Percentiles rank a stretch among this genome's conserved stretches.
phyloP scores from a whole-genome alignment of 1,284 basidiomycete genomes.

The Malassezia brasiliensis region DNA sequence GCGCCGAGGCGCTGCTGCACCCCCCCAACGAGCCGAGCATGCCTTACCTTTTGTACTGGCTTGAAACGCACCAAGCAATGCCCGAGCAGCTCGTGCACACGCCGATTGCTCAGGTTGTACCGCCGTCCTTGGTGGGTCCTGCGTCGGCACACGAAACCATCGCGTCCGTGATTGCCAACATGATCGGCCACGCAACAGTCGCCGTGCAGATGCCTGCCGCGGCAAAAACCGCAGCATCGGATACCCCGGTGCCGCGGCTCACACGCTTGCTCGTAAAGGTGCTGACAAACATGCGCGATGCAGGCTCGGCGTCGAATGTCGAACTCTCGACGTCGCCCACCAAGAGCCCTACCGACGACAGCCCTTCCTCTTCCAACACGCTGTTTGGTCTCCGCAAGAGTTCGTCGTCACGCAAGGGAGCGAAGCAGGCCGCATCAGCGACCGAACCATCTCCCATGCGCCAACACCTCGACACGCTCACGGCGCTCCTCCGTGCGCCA shows the following conservation, averaged over 20 bases:
- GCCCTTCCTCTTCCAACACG: background rate
- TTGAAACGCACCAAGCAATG: background rate
- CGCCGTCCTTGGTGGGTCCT: background rate
- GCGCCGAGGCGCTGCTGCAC: constrained; percentile 36
- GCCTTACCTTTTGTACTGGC: background rate
- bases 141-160: background rate
- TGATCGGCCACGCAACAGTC: background rate
- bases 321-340: background rate
- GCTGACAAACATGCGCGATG: background rate
- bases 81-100: background rate
- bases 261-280: background rate
- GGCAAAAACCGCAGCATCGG: background rate
- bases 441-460: background rate
- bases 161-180: background rate
- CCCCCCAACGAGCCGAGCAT: background rate
- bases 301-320: background rate
- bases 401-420: background rate
- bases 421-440: background rate
- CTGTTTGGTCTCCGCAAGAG: background rate
- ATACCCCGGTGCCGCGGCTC: background rate
- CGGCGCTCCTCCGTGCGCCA: background rate
- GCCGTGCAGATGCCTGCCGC: background rate
- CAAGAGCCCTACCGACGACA: background rate
- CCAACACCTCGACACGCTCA: background rate
- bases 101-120: background rate